Evolutionary conservation across 2,329 filamentous ascomycete genomes (phyloP), one percentile per base, ranked within the genome.

Genomic region (Ophiocordyceps australis): DNA sequence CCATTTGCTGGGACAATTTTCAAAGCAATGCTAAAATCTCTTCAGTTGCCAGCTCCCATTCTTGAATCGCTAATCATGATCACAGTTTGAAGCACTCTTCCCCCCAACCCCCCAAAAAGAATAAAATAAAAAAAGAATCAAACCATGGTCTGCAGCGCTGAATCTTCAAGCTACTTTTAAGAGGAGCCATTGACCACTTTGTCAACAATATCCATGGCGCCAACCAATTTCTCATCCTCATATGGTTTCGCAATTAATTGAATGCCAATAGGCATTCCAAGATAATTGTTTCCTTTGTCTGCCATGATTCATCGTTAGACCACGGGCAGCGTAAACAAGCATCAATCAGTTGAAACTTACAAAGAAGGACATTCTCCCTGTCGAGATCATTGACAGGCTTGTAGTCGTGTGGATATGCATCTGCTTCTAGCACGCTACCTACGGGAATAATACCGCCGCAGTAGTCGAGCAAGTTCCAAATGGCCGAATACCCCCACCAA

Each of bases 391-490:
- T 35, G 13, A 22, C 28, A 9, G 31, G 28, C 25, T 30, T 24
- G 13, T 32, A 34, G 1, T 24, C 28, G 10, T 28, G 17, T 9
- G 32, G 27, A 20, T 34, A 35, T 7, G 26, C 32, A 27, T 37
- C 35, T 9, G 16, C 29, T 7, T 17, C 14, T 3, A 33, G 24
- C 9, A 33, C 32, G 18, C 17, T 30, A 3, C 34, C 34, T 2
- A 27, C 31, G 14, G 34, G 32, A 11, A 38, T 16, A 17, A 36
- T 33, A 14, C 28, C 35, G 36, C 24, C 22, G 8, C 74, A 68
- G 41, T 75, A 76, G 41, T 80, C 72, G 2, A 79, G 56, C 22
- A 78, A 37, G 39, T 79, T 80, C 70, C 72, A 79, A 32, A 71
- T 62, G 1, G 60, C 51, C 0, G 70, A 75, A 35, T 79, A 80